Base-by-base conservation (phyloP, 2,329 filamentous ascomycete genomes). In the Ambrosiella beaveri region DNA sequence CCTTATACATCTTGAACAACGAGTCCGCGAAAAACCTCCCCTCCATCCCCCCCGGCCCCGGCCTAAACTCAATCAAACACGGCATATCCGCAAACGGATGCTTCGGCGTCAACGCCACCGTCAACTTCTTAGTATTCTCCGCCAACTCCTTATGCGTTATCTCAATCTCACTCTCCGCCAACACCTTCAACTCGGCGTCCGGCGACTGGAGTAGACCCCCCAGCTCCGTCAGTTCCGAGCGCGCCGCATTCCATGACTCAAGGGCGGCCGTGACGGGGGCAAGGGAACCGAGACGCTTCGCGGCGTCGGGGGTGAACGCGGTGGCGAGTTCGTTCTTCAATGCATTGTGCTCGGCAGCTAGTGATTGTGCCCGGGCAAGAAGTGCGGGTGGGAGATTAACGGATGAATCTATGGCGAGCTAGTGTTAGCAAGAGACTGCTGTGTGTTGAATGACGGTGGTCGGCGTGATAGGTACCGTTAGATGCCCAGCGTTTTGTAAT, bases 11-110 rank as follows among this genome's bases (percentile, higher is more conserved):
- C 63, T 84, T 81, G 64, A 95, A 80, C 6, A 98, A 71, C 56
- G 93, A 82, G 57, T 86, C 86, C 11, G 90, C 88, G 64, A 98
- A 98, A 62, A 95, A 82, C 0, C 88, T 83, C 1, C 91, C 90
- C 71, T 98, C 93, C 59, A 88, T 82, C 1, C 93, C 93, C 41
- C 93, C 93, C 0, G 89, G 90, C 0, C 93, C 93, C 0, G 93
- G 93, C 0, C 90, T 81, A 61, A 98, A 86, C 71, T 98, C 93
- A 47, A 98, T 72, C 62, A 98, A 77, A 69, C 91, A 97, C 57
- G 90, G 88, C 64, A 97, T 78, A 62, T 88, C 79, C 38, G 88
- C 88, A 67, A 96, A 98, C 2, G 90, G 87, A 68, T 98, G 90
- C 45, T 82, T 80, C 0, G 93, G 93, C 13, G 95, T 86, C 57